phyloP scores from a whole-genome alignment of 495 filamentous ascomycete genomes.

The Aspergillus mulundensis region DNA sequence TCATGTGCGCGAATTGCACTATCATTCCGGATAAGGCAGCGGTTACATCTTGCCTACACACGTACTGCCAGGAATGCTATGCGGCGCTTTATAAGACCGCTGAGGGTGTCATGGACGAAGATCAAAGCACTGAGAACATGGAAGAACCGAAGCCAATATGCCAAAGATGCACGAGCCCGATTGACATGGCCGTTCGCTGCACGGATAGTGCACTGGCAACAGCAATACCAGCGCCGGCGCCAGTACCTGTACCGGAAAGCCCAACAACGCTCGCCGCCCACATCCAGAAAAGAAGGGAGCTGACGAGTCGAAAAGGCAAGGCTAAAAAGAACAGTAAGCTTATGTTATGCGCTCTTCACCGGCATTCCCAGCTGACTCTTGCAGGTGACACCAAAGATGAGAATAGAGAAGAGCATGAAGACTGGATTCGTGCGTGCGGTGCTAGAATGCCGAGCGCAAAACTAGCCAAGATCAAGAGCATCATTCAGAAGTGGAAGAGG shows the following conservation, averaged over 20 bases:
- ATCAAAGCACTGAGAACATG: neutral
- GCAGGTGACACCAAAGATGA: neutral
- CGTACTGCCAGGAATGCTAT: conserved; percentile 48
- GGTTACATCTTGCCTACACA: conserved; percentile 45
- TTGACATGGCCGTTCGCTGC: conserved; percentile 14
- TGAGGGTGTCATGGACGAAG: conserved; percentile 11
- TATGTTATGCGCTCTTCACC: no score
- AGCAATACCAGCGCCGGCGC: no score
- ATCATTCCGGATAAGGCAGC: conserved; percentile 23
- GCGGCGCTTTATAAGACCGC: conserved; percentile 6
- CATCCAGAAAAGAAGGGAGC: no score
- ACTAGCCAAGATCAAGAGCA: conserved; percentile 22
- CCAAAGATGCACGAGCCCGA: conserved; percentile 14
- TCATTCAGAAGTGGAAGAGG: conserved; percentile 31
- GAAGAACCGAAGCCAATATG: conserved; percentile 19
- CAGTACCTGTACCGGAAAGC: no score
- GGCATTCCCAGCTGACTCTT: neutral
- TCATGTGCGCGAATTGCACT: conserved; percentile 33
- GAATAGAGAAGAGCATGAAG: conserved; percentile 12
- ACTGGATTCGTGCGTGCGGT: conserved; percentile 27
- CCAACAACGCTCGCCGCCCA: no score
- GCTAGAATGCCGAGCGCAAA: conserved; percentile 26
- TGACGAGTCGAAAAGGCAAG: neutral
- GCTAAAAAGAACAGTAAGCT: neutral
- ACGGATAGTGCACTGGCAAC: neutral